Percentiles rank a stretch among this genome's conserved stretches.
These are phyloP conservation scores for Parastagonospora nodorum DNA, from an alignment of 2,329 filamentous ascomycete species.

Conservation along the genomic window DNA sequence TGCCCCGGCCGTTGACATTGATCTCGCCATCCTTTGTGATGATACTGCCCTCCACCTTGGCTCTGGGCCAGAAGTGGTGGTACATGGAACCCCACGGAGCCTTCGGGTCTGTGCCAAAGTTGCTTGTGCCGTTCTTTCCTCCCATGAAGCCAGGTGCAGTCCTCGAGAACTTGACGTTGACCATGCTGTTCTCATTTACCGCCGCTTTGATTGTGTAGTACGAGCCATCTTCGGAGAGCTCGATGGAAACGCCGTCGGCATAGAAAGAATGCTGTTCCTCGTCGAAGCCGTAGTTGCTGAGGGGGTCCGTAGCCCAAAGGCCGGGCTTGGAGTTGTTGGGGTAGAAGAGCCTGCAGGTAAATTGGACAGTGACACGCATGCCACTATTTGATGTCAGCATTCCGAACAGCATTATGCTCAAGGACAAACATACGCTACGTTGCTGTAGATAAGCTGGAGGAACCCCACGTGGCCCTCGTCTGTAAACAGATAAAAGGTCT, in stretches of 20 bases:
- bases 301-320: conserved; percentile 81
- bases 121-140: conserved; percentile 81
- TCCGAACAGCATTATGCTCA: conserved; percentile 11
- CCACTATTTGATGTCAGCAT: conserved; percentile 62
- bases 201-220: conserved; percentile 89
- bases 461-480: conserved; percentile 78
- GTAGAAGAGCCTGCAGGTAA: conserved; percentile 92
- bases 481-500: conserved; percentile 88
- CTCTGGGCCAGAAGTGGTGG: conserved; percentile 94
- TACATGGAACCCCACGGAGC: conserved; percentile 92
- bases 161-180: conserved; percentile 83
- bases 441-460: conserved; percentile 95
- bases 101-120: conserved; percentile 82
- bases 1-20: conserved; percentile 77
- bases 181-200: conserved; percentile 76
- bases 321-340: conserved; percentile 72
- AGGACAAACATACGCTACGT: conserved; percentile 74
- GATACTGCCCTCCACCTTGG: conserved; percentile 79
- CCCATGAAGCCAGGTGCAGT: conserved; percentile 79
- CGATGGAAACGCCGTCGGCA: conserved; percentile 81
- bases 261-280: conserved; percentile 83
- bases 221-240: conserved; percentile 82
- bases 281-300: conserved; percentile 81
- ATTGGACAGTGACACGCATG: conserved; percentile 87
- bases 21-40: conserved; percentile 80